Percentiles rank a stretch among this genome's conserved stretches.
Evolutionary conservation across 495 filamentous ascomycete genomes (phyloP).

Genomic region (Penicillium paradoxum): DNA sequence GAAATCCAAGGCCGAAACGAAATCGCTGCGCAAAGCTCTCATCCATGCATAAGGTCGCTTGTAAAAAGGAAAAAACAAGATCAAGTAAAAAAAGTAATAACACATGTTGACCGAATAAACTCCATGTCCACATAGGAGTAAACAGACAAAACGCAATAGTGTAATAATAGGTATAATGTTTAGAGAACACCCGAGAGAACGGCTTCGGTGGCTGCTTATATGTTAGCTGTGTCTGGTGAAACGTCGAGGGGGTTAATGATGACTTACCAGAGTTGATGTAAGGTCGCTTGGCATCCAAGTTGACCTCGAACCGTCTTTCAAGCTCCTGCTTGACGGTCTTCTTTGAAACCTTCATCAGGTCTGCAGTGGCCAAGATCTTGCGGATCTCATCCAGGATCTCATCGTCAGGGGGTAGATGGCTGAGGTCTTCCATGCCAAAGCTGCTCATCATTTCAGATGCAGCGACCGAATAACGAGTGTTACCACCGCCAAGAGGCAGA

Average conservation of each 20-base stretch:
- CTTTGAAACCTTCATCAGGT: constrained; percentile 98
- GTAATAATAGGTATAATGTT: background rate
- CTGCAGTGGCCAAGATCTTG: constrained; percentile 82
- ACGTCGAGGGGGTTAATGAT: background rate
- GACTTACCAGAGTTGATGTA: constrained; percentile 87
- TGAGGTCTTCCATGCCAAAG: constrained; percentile 63
- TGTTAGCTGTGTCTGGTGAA: constrained; percentile 31
- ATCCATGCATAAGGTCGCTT: constrained; percentile 24
- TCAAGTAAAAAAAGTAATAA: constrained; percentile 11
- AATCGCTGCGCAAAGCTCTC: constrained; percentile 19
- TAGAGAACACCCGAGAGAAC: constrained; percentile 66
- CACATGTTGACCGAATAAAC: constrained; percentile 6
- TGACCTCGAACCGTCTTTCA: constrained; percentile 79
- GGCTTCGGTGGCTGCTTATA: constrained; percentile 61
- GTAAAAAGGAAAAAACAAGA: constrained; percentile 10
- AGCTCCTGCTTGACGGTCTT: constrained; percentile 94
- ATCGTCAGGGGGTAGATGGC: constrained; percentile 77
- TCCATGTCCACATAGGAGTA: background rate
- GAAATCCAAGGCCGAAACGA: constrained; percentile 3
- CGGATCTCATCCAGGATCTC: constrained; percentile 88
- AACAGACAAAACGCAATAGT: background rate
- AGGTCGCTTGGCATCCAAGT: constrained; percentile 71
- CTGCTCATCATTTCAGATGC: constrained; percentile 70
- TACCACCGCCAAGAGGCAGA: constrained; percentile 39
- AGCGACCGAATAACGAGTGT: constrained; percentile 74